These are phyloP conservation scores for Telfairia occidentalis DNA, from an alignment of 331 rosid species.

Conservation along the genomic window DNA sequence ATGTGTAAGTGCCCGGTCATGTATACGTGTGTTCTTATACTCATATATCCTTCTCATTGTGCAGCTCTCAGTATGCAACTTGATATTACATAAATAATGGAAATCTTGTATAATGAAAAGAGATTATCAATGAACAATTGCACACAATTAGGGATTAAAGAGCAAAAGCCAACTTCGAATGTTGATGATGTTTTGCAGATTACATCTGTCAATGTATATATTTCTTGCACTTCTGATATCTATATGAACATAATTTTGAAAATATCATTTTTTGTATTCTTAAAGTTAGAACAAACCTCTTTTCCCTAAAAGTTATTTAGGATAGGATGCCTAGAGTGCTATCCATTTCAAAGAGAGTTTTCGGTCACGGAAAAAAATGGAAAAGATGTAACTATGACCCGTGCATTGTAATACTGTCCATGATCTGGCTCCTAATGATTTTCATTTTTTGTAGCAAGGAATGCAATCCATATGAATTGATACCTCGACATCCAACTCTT, in stretches of 20 bases:
- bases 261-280: not conserved
- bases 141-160: not conserved
- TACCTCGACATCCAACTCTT: not conserved
- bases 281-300: not conserved
- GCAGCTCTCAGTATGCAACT: not conserved
- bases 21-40: not conserved
- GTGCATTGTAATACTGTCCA: not conserved
- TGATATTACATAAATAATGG: not conserved
- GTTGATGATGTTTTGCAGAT: not conserved
- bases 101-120: not conserved
- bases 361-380: not conserved
- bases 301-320: not conserved
- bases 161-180: not conserved
- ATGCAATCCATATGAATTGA: not conserved
- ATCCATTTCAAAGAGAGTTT: not conserved
- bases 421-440: not conserved
- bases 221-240: not conserved
- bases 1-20: not conserved
- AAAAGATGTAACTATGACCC: not conserved
- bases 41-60: not conserved
- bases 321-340: not conserved
- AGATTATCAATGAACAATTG: not conserved
- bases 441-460: not conserved
- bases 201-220: not conserved
- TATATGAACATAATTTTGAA: not conserved